Conservation (phyloP, 148 eudicot species). For the Camellia japonica region DNA sequence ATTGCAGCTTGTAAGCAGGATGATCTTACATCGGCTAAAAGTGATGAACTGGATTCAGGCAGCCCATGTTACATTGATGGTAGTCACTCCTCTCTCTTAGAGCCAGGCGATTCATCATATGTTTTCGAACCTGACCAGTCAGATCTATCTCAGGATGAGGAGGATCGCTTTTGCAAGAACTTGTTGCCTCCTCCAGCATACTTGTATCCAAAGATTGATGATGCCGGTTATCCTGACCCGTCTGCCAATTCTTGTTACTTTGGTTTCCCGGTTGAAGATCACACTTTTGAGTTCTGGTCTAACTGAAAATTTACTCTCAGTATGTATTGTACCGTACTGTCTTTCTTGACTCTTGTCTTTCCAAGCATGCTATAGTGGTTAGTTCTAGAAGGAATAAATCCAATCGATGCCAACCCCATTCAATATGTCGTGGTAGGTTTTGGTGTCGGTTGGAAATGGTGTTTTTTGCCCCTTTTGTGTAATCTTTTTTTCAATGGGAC, state of each 20-base stretch:
- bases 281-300: slow-evolving; percentile 59
- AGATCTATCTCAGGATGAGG: slow-evolving; percentile 59
- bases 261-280: slow-evolving; percentile 57
- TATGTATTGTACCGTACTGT: not conserved
- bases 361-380: not conserved
- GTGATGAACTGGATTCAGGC: slow-evolving; percentile 48
- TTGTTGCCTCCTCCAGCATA: slow-evolving; percentile 36
- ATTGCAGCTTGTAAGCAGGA: not conserved
- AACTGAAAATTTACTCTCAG: slow-evolving; percentile 26
- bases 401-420: not conserved
- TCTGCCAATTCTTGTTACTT: slow-evolving; percentile 40
- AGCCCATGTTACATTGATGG: slow-evolving; percentile 38
- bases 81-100: slow-evolving; percentile 26
- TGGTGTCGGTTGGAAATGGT: not conserved
- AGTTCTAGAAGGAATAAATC: slow-evolving; percentile 1
- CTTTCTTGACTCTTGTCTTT: not conserved
- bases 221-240: slow-evolving; percentile 25
- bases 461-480: not conserved
- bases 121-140: slow-evolving; percentile 53
- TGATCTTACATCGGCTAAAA: not conserved
- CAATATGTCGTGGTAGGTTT: not conserved
- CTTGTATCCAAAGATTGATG: slow-evolving; percentile 35
- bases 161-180: slow-evolving; percentile 44
- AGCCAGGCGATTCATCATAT: no score
- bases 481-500: not conserved